phyloP scores from a whole-genome alignment of 495 filamentous ascomycete genomes.

The Melanomma pulvis-pyrius region DNA sequence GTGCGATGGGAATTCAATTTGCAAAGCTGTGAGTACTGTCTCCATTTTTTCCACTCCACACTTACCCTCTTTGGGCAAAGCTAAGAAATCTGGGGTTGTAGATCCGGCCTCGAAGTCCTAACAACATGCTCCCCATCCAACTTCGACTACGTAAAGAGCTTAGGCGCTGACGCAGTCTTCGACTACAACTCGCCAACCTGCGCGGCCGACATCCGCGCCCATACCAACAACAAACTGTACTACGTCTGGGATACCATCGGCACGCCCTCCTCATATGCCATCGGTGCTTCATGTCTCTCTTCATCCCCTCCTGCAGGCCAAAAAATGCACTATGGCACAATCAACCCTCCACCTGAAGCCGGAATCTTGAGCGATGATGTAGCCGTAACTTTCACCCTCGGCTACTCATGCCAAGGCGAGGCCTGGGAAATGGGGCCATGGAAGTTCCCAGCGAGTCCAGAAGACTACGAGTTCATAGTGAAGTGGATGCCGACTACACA shows the following conservation, averaged over 20 bases:
- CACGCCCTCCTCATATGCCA: conserved; percentile 24
- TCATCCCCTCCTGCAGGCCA: conserved; percentile 8
- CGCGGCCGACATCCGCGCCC: conserved; percentile 47
- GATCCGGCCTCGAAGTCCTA: conserved; percentile 52
- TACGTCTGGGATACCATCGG: conserved; percentile 45
- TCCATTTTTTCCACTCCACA: background rate
- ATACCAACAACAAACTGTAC: conserved; percentile 41
- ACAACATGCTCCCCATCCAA: conserved; percentile 61
- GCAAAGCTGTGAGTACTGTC: conserved; percentile 47
- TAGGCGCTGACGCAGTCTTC: conserved; percentile 56
- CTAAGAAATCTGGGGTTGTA: background rate
- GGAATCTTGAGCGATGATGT: conserved; percentile 37
- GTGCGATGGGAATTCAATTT: conserved; percentile 59
- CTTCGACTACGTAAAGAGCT: conserved; percentile 54
- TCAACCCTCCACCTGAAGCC: conserved; percentile 26
- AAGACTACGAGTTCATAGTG: conserved; percentile 47
- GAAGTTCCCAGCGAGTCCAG: conserved; percentile 32
- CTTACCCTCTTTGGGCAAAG: background rate
- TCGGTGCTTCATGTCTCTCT: conserved; percentile 33
- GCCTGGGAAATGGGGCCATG: conserved; percentile 25
- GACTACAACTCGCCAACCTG: conserved; percentile 55
- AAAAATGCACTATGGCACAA: conserved; percentile 19
- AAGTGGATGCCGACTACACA: conserved; percentile 47
- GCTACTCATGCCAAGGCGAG: conserved; percentile 42
- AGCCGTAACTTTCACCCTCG: conserved; percentile 34